Conservation (phyloP, 148 eudicot genomes). For the Rhododendron williamsianum region DNA sequence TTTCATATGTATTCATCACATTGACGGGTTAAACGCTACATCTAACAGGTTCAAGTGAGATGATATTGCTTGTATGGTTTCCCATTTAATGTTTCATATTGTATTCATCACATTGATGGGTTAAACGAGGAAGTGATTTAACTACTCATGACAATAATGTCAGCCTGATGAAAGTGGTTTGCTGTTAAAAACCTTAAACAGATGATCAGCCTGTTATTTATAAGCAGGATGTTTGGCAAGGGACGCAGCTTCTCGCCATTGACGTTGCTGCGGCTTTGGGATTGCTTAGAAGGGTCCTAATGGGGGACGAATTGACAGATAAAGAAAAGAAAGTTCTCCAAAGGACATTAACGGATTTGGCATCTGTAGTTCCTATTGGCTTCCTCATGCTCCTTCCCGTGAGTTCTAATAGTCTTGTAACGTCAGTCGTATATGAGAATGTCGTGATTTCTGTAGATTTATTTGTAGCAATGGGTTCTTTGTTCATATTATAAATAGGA, state of each 20-base stretch:
- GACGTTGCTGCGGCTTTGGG: constrained; percentile 81
- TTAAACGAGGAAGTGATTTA: not conserved
- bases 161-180: not conserved
- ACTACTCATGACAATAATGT: not conserved
- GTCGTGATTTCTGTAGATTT: not conserved
- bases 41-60: not conserved
- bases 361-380: constrained; percentile 95
- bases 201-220: not conserved
- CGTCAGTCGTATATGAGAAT: not conserved
- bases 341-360: constrained; percentile 84
- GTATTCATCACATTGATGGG: not conserved
- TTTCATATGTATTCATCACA: not conserved
- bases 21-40: not conserved
- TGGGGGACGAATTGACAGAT: constrained; percentile 81
- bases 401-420: constrained; percentile 31
- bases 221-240: constrained; percentile 93
- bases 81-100: not conserved
- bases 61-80: not conserved
- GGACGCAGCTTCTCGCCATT: constrained; percentile 93
- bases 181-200: not conserved
- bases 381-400: constrained; percentile 99
- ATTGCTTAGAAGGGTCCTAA: constrained; percentile 67
- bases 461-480: not conserved
- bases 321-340: constrained; percentile 80
- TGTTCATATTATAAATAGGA: not conserved